Conservation (phyloP, 495 filamentous ascomycete species). For the Penicillium flavigenum region DNA sequence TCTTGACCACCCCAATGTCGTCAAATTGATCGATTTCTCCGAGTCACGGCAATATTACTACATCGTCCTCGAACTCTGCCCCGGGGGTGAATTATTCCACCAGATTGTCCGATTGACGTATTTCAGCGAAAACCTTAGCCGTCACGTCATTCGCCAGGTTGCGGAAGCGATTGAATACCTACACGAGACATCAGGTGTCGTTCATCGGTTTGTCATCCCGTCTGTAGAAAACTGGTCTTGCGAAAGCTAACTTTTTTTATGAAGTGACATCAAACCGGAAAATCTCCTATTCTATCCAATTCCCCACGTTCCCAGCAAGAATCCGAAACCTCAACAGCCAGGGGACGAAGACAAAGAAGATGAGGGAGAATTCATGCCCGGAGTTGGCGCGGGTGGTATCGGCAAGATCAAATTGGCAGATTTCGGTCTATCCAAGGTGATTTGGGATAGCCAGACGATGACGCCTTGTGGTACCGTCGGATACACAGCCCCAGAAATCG, state of each 20-base stretch:
- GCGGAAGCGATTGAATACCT: slow-evolving; percentile 91
- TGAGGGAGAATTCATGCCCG: slow-evolving; percentile 87
- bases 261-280: slow-evolving; percentile 96
- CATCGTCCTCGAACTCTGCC: slow-evolving; percentile 92
- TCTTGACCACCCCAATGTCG: slow-evolving; percentile 91
- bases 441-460: slow-evolving; percentile 99
- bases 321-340: slow-evolving; percentile 70
- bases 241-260: slow-evolving; percentile 16
- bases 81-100: slow-evolving; percentile 95
- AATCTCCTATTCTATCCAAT: slow-evolving; percentile 91
- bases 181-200: slow-evolving; percentile 91
- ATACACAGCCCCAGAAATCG: slow-evolving; percentile 98
- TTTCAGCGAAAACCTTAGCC: slow-evolving; percentile 92
- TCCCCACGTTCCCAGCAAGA: slow-evolving; percentile 74
- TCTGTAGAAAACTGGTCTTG: background rate
- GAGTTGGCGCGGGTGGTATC: slow-evolving; percentile 87
- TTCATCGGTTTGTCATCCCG: slow-evolving; percentile 77
- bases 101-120: slow-evolving; percentile 98
- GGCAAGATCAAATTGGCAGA: slow-evolving; percentile 96
- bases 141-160: slow-evolving; percentile 92
- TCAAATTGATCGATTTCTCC: slow-evolving; percentile 88
- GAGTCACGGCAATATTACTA: slow-evolving; percentile 96
- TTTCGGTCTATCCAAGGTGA: slow-evolving; percentile 94
- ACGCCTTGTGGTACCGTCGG: slow-evolving; percentile 97
- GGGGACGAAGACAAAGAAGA: slow-evolving; percentile 98